Base-by-base conservation (phyloP, 768 basidiomycete genomes). In the Trametes cingulata region DNA sequence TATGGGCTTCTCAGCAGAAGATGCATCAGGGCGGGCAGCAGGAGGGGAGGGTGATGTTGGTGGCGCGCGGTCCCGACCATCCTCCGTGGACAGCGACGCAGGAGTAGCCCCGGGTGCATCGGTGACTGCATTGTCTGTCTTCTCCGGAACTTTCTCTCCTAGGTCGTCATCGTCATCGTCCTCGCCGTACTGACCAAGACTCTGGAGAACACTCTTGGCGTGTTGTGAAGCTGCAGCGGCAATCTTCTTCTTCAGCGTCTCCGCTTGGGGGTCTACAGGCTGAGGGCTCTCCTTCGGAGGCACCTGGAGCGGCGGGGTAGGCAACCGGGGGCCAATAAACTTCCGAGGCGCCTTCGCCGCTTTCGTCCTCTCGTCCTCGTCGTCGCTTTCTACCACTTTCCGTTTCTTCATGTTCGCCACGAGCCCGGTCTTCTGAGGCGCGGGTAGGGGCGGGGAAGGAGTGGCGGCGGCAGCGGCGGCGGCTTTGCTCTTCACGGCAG, bases 321-420 rank as follows among this genome's bases (percentile, higher is more conserved):
- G 88, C 29, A 88, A 75, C 41, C 83, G 70, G 22, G 90, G 89
- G 2, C 87, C 89, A 62, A 89, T 87, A 66, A 89, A 85, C 6
- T 82, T 77, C 56, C 82, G 76, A 69, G 80, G 82, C 6, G 62
- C 47, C 35, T 63, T 78, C 76, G 19, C 82, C 82, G 74, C 70
- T 63, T 86, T 84, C 60, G 81, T 80, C 15, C 75, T 80, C 36
- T 72, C 76, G 12, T 76, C 78, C 20, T 79, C 79, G n/a, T 77
- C 69, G 36, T 76, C 75, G 49, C 68, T 73, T n/a, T 86, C 79
- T 75, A 83, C 78, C 77, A 81, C 65, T 68, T 76, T 82, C 58
- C 75, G 70, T 71, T 79, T 78, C 71, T 77, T 81, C 76, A 79
- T 75, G 48, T 77, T 78, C 6, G 81, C 77, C 1, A 80, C 75